These are phyloP conservation scores for Eutrema japonicum DNA, from an alignment of 345 rosid species.

Conservation along the genomic window DNA sequence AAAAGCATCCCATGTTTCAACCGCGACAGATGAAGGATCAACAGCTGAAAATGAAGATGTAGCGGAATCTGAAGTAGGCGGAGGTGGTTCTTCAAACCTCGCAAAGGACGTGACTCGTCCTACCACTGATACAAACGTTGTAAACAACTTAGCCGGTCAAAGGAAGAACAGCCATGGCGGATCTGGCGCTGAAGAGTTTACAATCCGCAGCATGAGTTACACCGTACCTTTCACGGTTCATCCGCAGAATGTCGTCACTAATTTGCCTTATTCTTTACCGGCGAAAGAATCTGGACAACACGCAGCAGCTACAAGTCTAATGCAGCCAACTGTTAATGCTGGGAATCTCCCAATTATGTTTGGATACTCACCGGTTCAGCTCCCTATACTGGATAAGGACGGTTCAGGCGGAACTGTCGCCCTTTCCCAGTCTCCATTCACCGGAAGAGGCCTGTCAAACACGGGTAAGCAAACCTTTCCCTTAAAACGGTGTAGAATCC, in stretches of 20 bases:
- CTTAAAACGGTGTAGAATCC: background rate
- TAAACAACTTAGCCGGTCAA: slow-evolving; percentile 43
- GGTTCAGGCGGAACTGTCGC: slow-evolving; percentile 69
- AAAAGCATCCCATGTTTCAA: slow-evolving; percentile 71
- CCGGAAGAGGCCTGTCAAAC: slow-evolving; percentile 58
- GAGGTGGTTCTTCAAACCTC: slow-evolving; percentile 74
- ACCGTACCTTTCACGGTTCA: slow-evolving; percentile 62
- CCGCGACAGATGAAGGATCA: slow-evolving; percentile 82
- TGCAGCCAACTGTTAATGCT: slow-evolving; percentile 53
- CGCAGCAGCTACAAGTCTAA: slow-evolving; percentile 50
- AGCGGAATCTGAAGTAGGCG: slow-evolving; percentile 87
- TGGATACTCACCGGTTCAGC: slow-evolving; percentile 82
- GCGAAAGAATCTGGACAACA: slow-evolving; percentile 57
- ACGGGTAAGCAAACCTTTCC: slow-evolving; percentile 48
- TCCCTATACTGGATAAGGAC: slow-evolving; percentile 83
- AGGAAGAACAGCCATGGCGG: slow-evolving; percentile 44
- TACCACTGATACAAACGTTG: slow-evolving; percentile 49
- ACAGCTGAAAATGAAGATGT: slow-evolving; percentile 95
- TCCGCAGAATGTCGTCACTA: slow-evolving; percentile 49
- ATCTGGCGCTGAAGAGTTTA: slow-evolving; percentile 55
- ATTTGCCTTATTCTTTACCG: slow-evolving; percentile 46
- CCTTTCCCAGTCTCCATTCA: slow-evolving; percentile 60
- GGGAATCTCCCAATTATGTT: slow-evolving; percentile 72
- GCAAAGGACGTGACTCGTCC: slow-evolving; percentile 60
- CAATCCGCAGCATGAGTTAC: slow-evolving; percentile 55